phyloP scores from a whole-genome alignment of 2,329 filamentous ascomycete species.

The Phaeophleospora eucalypticola region DNA sequence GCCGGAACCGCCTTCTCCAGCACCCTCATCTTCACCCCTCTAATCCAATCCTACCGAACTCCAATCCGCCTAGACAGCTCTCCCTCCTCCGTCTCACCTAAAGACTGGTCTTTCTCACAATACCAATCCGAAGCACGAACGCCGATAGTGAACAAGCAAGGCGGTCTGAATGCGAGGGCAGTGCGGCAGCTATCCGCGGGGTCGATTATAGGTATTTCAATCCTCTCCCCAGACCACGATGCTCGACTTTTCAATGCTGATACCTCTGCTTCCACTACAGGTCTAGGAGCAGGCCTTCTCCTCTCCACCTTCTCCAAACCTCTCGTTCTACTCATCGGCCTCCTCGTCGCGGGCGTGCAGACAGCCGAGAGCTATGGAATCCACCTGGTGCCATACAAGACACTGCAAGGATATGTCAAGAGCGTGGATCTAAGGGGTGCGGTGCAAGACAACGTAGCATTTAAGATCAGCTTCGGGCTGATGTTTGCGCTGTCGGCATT shows the following conservation, averaged over 20 bases:
- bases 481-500: slow-evolving; percentile 70
- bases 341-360: slow-evolving; percentile 61
- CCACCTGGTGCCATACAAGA: slow-evolving; percentile 46
- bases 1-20: slow-evolving; percentile 27
- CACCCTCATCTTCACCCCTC: slow-evolving; percentile 22
- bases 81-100: slow-evolving; percentile 26
- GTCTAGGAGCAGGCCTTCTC: slow-evolving; percentile 60
- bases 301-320: slow-evolving; percentile 68
- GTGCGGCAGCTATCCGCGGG: slow-evolving; percentile 45
- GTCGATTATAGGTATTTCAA: slow-evolving; percentile 40
- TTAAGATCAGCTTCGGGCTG: slow-evolving; percentile 66
- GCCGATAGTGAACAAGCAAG: slow-evolving; percentile 36
- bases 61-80: slow-evolving; percentile 37
- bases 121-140: slow-evolving; percentile 39
- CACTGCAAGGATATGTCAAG: slow-evolving; percentile 49
- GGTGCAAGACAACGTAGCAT: slow-evolving; percentile 57
- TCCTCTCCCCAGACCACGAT: not conserved
- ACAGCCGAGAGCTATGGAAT: slow-evolving; percentile 51
- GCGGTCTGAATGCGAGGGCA: slow-evolving; percentile 39
- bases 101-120: slow-evolving; percentile 37
- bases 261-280: slow-evolving; percentile 35
- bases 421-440: slow-evolving; percentile 48
- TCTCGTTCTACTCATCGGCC: slow-evolving; percentile 62
- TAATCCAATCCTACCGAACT: slow-evolving; percentile 28
- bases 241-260: not conserved